phyloP scores from a whole-genome alignment of 1,284 basidiomycete genomes.

The Fistulinella cinereoalba region DNA sequence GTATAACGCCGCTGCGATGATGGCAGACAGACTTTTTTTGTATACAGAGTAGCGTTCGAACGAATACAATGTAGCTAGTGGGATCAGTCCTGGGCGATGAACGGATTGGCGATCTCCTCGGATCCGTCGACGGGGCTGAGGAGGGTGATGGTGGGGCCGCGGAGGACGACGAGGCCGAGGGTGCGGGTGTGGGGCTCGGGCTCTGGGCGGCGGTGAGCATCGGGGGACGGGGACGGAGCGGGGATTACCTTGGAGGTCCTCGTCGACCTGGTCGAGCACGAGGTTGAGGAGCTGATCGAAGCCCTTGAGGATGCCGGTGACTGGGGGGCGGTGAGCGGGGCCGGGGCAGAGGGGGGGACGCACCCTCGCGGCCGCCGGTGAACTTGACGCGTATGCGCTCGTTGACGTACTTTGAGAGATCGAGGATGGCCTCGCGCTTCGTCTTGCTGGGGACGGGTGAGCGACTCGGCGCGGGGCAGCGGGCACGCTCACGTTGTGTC shows the following conservation, averaged over 20 bases:
- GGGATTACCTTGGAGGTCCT: constrained; percentile 61
- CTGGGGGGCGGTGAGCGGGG: constrained; percentile 43
- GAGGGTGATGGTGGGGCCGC: constrained; percentile 90
- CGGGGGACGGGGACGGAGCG: constrained; percentile 15
- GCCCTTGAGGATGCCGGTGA: constrained; percentile 90
- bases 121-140: constrained; percentile 92
- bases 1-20: constrained; percentile 29
- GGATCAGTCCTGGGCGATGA: constrained; percentile 51
- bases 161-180: constrained; percentile 83
- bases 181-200: constrained; percentile 63
- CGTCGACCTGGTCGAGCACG: constrained; percentile 87
- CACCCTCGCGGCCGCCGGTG: constrained; percentile 93
- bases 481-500: constrained; percentile 27
- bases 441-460: constrained; percentile 56
- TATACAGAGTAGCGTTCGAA: no score
- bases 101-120: constrained; percentile 86
- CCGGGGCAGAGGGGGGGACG: constrained; percentile 14
- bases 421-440: constrained; percentile 93
- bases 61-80: not conserved
- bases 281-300: constrained; percentile 97
- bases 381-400: constrained; percentile 95
- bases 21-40: not conserved
- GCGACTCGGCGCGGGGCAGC: constrained; percentile 24
- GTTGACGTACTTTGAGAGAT: constrained; percentile 92
- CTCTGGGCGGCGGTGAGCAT: constrained; percentile 42